Conservation (phyloP, 805 yeast species). For the Zygosaccharomyces bailii region DNA sequence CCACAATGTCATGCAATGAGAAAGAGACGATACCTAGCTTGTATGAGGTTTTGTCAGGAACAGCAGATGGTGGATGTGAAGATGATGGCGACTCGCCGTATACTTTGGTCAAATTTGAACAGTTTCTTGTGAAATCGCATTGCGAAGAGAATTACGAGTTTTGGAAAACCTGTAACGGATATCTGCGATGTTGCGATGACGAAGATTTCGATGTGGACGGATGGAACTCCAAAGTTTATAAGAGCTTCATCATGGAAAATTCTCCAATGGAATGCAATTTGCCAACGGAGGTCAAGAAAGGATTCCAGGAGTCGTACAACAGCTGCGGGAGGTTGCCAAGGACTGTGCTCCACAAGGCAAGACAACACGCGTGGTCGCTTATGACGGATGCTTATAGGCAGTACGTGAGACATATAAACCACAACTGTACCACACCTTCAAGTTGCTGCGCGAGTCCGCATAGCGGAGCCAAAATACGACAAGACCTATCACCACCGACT, state of each 20-base stretch:
- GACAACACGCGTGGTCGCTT: constrained; percentile 26
- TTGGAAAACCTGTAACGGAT: constrained; percentile 16
- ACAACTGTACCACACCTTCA: background rate
- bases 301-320: constrained; percentile 22
- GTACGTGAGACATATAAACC: constrained; percentile 13
- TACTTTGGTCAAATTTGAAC: constrained; percentile 22
- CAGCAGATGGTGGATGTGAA: background rate
- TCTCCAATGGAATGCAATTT: constrained; percentile 34
- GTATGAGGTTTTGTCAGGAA: constrained; percentile 1
- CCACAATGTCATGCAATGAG: constrained; percentile 2
- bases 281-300: constrained; percentile 24
- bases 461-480: constrained; percentile 2
- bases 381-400: constrained; percentile 29
- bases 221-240: constrained; percentile 28
- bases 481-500: background rate
- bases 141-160: constrained; percentile 35
- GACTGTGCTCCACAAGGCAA: constrained; percentile 22
- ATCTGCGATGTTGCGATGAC: constrained; percentile 7
- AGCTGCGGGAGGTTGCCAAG: constrained; percentile 4
- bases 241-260: constrained; percentile 25
- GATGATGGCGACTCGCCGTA: constrained; percentile 13
- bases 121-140: constrained; percentile 26
- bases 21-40: constrained; percentile 1
- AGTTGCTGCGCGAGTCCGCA: constrained; percentile 1
- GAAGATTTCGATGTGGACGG: constrained; percentile 13